phyloP scores from a whole-genome alignment of 345 rosid genomes.

The Bruguiera parviflora region DNA sequence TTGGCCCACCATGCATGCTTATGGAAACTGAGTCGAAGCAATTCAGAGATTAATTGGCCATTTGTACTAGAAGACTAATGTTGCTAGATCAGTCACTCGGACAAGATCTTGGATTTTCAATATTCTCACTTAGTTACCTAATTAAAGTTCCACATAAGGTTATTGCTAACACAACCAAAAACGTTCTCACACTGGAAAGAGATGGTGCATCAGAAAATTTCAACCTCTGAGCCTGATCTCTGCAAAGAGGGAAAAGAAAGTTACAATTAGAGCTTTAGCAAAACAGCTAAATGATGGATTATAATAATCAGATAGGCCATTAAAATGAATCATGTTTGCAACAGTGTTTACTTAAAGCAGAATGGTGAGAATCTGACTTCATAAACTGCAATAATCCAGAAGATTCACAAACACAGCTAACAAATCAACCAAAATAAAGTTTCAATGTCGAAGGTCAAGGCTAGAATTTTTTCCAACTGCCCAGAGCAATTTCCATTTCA shows the following conservation, averaged over 20 bases:
- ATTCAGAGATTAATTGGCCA: no score
- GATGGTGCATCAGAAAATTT: slow-evolving; percentile 52
- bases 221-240: slow-evolving; percentile 72
- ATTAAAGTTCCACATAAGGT: slow-evolving; percentile 31
- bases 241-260: slow-evolving; percentile 28
- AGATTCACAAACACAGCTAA: neutral
- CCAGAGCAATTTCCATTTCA: no score
- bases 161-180: slow-evolving; percentile 28
- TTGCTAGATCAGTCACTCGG: neutral
- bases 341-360: no score
- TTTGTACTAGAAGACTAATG: neutral
- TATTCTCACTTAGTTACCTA: slow-evolving; percentile 18
- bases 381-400: neutral
- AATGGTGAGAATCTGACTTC: no score
- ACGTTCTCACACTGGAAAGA: slow-evolving; percentile 15
- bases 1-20: no score
- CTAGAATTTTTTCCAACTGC: neutral
- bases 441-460: neutral
- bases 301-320: neutral
- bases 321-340: no score
- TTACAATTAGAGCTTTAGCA: neutral
- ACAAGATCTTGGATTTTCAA: neutral
- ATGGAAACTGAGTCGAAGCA: no score
- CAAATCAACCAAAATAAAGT: neutral
- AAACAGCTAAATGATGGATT: neutral